A percentile compares a stretch with the other conserved stretches of the same genome.
Conservation (phyloP, 2,329 filamentous ascomycete species). For the Hypoxylon sp. region DNA sequence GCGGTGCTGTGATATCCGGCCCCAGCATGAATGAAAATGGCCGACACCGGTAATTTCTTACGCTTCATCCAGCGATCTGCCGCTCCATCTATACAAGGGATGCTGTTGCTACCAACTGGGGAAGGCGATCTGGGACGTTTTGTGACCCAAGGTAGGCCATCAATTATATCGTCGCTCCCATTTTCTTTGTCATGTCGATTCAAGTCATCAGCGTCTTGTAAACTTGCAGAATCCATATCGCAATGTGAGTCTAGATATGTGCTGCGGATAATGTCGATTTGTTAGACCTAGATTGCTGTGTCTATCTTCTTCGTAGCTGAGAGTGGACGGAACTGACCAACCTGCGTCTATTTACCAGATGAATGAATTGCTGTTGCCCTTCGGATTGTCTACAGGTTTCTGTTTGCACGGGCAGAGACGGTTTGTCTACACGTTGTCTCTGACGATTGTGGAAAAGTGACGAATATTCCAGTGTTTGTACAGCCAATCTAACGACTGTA, state of each 20-base stretch:
- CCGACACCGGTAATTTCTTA: conserved; percentile 57
- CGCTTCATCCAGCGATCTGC: conserved; percentile 57
- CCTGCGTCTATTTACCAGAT: conserved; percentile 22
- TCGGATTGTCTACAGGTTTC: conserved; percentile 14
- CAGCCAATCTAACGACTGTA: neutral
- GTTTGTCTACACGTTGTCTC: conserved; percentile 12
- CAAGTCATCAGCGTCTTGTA: neutral
- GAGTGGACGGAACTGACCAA: conserved; percentile 25
- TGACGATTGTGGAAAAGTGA: neutral
- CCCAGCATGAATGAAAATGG: conserved; percentile 95
- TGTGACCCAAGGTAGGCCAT: conserved; percentile 16
- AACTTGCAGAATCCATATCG: conserved; percentile 23
- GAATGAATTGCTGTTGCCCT: conserved; percentile 9
- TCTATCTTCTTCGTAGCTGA: conserved; percentile 31
- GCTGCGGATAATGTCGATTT: neutral
- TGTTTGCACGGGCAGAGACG: conserved; percentile 10
- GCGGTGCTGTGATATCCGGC: conserved; percentile 91
- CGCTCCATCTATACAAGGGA: conserved; percentile 56
- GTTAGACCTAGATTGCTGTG: conserved; percentile 6
- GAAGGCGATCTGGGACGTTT: conserved; percentile 19
- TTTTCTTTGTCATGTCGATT: conserved; percentile 11
- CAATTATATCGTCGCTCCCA: conserved; percentile 25
- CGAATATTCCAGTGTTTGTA: neutral
- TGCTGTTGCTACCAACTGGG: neutral
- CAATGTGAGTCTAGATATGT: neutral